Percentiles rank a stretch among this genome's conserved stretches.
Conservation (phyloP, 345 rosid species). For the Cardamine resedifolia region DNA sequence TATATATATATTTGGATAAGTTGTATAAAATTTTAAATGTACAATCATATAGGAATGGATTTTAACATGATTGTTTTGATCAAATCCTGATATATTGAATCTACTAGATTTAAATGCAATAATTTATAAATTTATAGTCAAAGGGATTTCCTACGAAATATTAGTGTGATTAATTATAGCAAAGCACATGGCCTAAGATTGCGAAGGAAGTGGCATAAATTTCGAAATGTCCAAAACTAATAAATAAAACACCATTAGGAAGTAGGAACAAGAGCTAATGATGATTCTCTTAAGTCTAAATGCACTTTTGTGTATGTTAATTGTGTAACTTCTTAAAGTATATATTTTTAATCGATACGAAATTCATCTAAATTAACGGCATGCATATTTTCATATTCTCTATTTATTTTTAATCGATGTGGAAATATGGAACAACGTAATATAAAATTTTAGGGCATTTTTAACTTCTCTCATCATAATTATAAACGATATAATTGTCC, state of each 20-base stretch:
- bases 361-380: conserved; percentile 2
- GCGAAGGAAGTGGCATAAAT: conserved; percentile 12
- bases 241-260: neutral
- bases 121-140: neutral
- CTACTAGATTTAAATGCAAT: neutral
- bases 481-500: too few species aligned
- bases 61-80: neutral
- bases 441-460: neutral
- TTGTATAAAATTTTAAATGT: too few species aligned
- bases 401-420: neutral
- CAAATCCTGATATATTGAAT: neutral
- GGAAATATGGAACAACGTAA: neutral
- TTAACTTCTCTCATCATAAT: neutral
- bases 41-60: neutral
- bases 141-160: neutral
- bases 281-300: conserved; percentile 14
- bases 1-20: too few species aligned
- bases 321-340: neutral
- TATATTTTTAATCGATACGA: neutral
- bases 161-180: conserved; percentile 27
- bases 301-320: neutral
- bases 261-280: conserved; percentile 2
- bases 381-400: neutral
- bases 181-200: conserved; percentile 25
- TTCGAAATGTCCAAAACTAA: neutral